These are phyloP conservation scores for Bondarzewia mesenterica DNA, from an alignment of 1,284 basidiomycete genomes.

Conservation along the genomic window DNA sequence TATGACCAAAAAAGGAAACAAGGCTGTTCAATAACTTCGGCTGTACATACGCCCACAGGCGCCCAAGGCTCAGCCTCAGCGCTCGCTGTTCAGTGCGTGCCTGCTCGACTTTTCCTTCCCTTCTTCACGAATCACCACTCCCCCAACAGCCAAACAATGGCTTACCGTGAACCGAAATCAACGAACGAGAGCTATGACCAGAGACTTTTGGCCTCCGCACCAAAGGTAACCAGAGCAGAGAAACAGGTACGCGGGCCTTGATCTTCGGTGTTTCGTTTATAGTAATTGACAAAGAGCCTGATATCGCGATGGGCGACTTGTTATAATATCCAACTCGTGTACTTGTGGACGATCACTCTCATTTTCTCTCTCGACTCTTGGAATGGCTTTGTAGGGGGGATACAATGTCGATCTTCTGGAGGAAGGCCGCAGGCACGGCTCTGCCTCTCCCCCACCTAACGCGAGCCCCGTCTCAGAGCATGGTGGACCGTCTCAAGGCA, in stretches of 20 bases:
- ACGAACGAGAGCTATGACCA: conserved; percentile 23
- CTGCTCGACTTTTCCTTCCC: too few species aligned
- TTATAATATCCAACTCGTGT: background rate
- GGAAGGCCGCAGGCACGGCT: conserved; percentile 10
- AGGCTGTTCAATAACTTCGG: too few species aligned
- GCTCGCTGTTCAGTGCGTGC: too few species aligned
- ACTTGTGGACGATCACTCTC: background rate
- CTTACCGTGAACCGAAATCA: conserved; percentile 5
- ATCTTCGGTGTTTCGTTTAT: background rate
- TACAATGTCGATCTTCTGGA: conserved; percentile 44
- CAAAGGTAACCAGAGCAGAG: conserved; percentile 26
- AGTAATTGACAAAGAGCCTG: background rate
- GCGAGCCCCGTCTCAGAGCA: conserved; percentile 9
- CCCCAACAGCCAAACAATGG: too few species aligned
- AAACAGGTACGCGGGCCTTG: conserved; percentile 25
- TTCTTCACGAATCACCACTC: too few species aligned
- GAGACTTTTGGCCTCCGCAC: conserved; percentile 26
- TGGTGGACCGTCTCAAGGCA: conserved; percentile 9
- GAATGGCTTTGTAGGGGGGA: conserved; percentile 31
- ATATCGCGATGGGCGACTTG: background rate
- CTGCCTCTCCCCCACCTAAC: conserved; percentile 12
- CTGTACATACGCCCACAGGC: too few species aligned
- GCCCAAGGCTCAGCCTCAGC: too few species aligned
- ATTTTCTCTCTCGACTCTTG: background rate
- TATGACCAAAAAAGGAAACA: too few species aligned